Conservation (phyloP, 2,329 filamentous ascomycete genomes). For the Sordariomycetes sp. region DNA sequence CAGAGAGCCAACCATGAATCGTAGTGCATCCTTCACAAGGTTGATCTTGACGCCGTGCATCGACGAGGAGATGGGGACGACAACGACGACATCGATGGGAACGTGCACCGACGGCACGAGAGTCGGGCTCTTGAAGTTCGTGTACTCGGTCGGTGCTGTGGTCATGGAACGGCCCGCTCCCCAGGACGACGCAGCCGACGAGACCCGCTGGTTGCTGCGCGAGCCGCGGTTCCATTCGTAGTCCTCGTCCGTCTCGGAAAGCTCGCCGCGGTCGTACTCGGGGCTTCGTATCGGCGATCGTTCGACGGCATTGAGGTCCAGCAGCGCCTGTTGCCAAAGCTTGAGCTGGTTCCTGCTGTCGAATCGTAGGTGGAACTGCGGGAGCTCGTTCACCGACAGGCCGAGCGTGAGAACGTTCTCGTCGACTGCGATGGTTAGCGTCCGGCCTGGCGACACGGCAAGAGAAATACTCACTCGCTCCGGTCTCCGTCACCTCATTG, state of each 20-base stretch:
- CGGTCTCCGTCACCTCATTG: slow-evolving; percentile 71
- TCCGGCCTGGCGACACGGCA: slow-evolving; percentile 3
- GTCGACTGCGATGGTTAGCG: slow-evolving; percentile 37
- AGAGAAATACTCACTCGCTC: slow-evolving; percentile 23
- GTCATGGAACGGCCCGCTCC: slow-evolving; percentile 73
- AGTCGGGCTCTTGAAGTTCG: slow-evolving; percentile 46
- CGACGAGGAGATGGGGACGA: slow-evolving; percentile 92
- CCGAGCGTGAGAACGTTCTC: slow-evolving; percentile 81
- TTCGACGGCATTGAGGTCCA: slow-evolving; percentile 70
- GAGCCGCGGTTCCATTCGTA: slow-evolving; percentile 50
- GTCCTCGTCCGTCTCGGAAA: slow-evolving; percentile 79
- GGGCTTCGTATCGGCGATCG: slow-evolving; percentile 51
- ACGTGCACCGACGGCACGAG: slow-evolving; percentile 59
- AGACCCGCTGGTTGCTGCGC: slow-evolving; percentile 54
- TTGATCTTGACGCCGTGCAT: slow-evolving; percentile 99
- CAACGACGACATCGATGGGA: slow-evolving; percentile 88
- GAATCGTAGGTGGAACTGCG: slow-evolving; percentile 89
- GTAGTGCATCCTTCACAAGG: slow-evolving; percentile 79
- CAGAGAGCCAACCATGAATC: slow-evolving; percentile 81
- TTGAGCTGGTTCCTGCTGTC: slow-evolving; percentile 75
- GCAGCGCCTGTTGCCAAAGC: slow-evolving; percentile 77
- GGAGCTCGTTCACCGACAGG: slow-evolving; percentile 82
- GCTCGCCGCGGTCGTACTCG: slow-evolving; percentile 70
- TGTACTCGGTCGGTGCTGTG: slow-evolving; percentile 89
- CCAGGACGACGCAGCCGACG: slow-evolving; percentile 69